Evolutionary conservation across 352 stramenopile species (phyloP).

Genomic region (Phytophthora aleatoria): DNA sequence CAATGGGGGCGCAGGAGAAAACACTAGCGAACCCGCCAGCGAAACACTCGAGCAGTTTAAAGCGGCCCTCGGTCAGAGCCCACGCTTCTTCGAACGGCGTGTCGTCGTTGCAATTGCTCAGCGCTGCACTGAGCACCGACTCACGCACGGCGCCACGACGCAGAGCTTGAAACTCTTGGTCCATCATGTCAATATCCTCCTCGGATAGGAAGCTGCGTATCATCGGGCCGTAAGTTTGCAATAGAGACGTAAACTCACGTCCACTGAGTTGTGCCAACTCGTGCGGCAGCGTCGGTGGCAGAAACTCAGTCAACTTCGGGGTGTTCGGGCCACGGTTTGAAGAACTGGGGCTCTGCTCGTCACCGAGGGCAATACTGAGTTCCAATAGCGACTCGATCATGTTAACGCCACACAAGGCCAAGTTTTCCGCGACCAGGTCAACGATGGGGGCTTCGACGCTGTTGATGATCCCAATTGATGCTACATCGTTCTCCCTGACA

Average conservation of each 20-base stretch:
- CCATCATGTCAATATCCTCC: slow-evolving; percentile 38
- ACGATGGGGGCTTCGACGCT: slow-evolving; percentile 40
- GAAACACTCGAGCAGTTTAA: slow-evolving; percentile 58
- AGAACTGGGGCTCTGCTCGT: slow-evolving; percentile 8
- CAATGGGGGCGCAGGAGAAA: slow-evolving; percentile 26
- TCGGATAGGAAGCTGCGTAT: slow-evolving; percentile 35
- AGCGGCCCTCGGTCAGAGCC: slow-evolving; percentile 40
- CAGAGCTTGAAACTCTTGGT: slow-evolving; percentile 40
- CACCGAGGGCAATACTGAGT: slow-evolving; percentile 24
- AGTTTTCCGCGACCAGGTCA: slow-evolving; percentile 39
- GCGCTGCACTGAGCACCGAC: slow-evolving; percentile 19
- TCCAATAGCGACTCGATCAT: slow-evolving; percentile 52
- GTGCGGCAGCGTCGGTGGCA: slow-evolving; percentile 53
- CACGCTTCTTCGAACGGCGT: slow-evolving; percentile 52
- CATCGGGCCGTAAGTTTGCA: slow-evolving; percentile 38
- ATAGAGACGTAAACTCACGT: slow-evolving; percentile 51
- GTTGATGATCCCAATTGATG: slow-evolving; percentile 30
- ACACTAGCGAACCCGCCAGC: slow-evolving; percentile 62
- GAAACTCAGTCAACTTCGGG: slow-evolving; percentile 18
- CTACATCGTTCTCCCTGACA: slow-evolving; percentile 38
- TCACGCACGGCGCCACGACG: slow-evolving; percentile 29
- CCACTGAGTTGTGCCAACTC: slow-evolving; percentile 52
- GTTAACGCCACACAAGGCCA: slow-evolving; percentile 40
- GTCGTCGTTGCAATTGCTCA: slow-evolving; percentile 30
- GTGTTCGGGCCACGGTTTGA: slow-evolving; percentile 7